These are phyloP conservation scores for Medicago truncatula DNA, from an alignment of 306 rosid species.

Conservation along the genomic window MtrunA17r5.0-ANR NC_053044.1:50166001-50166500, in stretches of 20 bases:
- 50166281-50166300: slow-evolving; percentile 1
- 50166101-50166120: background rate
- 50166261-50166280: slow-evolving; percentile 1
- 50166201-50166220: background rate
- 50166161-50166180: slow-evolving; percentile 9
- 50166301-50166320: background rate
- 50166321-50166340: background rate
- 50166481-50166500: background rate
- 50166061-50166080: background rate
- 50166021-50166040: background rate
- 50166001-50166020: background rate
- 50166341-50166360: background rate
- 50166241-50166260: background rate
- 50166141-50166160: slow-evolving; percentile 10
- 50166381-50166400: background rate
- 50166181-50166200: background rate
- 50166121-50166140: slow-evolving; percentile 19
- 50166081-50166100: background rate
- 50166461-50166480: background rate
- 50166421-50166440: background rate
- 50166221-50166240: background rate
- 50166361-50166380: background rate
- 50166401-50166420: background rate
- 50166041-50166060: background rate
- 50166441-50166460: slow-evolving; percentile 8